A percentile compares a stretch with the other conserved stretches of the same genome.
Evolutionary conservation across 2,329 filamentous ascomycete species (phyloP).

Genomic region (Paraconiothyrium sp.): DNA sequence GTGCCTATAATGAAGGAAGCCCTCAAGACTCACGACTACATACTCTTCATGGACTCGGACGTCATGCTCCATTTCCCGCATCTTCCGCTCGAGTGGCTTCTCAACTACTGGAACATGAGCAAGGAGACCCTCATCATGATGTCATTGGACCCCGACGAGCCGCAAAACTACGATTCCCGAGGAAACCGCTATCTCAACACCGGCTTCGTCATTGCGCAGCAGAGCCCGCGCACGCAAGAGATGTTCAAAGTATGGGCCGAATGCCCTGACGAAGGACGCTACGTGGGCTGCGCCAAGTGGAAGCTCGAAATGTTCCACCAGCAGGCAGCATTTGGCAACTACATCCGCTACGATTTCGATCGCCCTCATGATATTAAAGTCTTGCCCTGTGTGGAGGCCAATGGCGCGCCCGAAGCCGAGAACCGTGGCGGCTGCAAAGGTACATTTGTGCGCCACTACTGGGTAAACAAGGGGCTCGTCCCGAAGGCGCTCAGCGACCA

Average conservation of each 20-base stretch:
- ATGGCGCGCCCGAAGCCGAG: conserved; percentile 48
- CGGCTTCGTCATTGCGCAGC: conserved; percentile 56
- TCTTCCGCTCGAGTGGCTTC: conserved; percentile 60
- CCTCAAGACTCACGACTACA: conserved; percentile 54
- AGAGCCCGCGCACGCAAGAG: conserved; percentile 48
- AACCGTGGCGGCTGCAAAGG: conserved; percentile 48
- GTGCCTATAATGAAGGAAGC: conserved; percentile 57
- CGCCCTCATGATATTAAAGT: conserved; percentile 49
- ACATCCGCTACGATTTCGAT: conserved; percentile 50
- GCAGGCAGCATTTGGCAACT: conserved; percentile 51
- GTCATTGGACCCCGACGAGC: conserved; percentile 56
- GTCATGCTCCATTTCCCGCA: conserved; percentile 59
- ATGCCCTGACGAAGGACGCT: conserved; percentile 47
- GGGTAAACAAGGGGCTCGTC: conserved; percentile 48
- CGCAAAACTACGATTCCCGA: conserved; percentile 54
- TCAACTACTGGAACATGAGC: conserved; percentile 61
- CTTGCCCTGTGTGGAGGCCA: conserved; percentile 51
- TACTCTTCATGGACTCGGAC: conserved; percentile 62
- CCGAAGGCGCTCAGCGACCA: conserved; percentile 42
- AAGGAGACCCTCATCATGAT: conserved; percentile 58
- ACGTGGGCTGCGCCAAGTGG: conserved; percentile 48
- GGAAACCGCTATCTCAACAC: conserved; percentile 56
- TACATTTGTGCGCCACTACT: conserved; percentile 51
- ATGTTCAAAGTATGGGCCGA: conserved; percentile 52
- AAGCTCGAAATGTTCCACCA: conserved; percentile 50